Evolutionary conservation across 1,284 basidiomycete species (phyloP), one percentile per base, ranked within the genome.

Genomic region (Boletus sp.): DNA sequence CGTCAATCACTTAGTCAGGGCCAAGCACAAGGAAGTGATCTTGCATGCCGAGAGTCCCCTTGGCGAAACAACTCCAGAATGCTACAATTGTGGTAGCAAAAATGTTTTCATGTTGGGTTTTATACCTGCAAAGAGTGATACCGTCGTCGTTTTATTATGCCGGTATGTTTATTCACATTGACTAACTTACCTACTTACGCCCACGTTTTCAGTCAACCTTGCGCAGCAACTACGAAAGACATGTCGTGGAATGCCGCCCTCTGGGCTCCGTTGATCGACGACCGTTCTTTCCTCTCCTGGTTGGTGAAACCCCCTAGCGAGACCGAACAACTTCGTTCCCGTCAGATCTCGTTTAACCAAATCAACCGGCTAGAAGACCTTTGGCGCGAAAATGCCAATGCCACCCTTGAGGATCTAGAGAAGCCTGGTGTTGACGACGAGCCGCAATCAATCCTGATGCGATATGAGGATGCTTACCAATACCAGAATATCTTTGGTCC

Each of bases 51-150:
- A 99, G 68, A 92, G 91, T 57, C 94, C 96, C 2, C 81, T 99
- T 1, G 97, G 97, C 7, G 97, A 99, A 74, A 99, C 96, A 0
- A 91, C 92, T 0, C 97, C 97, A 0, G 97, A 99, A 76, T 96
- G 94, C 76, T 99, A 99, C 80, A 96, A 96, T 72, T 99, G 97
- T 71, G 97, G 97, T n/a, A 95, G 92, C 78, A 98, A 98, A 78
- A 99, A 99, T 66, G 96, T 98, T 29, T 99, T 99, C 71, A 93
- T 98, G 85, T 85, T 99, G 22, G 97, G 97, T 3, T 99, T 99
- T 73, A 98, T 99, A 66, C 97, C 97, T 4, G 97, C 97, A 16
- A 99, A 99, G 78, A 95, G 93, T 71, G 97, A 99, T 71, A 98
- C 97, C 0, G 96, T 99, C 44, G 97, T 99, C 46, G 96, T 99